Evolutionary conservation across 768 basidiomycete species (phyloP).

Genomic region (Porphyrellus cyaneotinctus): DNA sequence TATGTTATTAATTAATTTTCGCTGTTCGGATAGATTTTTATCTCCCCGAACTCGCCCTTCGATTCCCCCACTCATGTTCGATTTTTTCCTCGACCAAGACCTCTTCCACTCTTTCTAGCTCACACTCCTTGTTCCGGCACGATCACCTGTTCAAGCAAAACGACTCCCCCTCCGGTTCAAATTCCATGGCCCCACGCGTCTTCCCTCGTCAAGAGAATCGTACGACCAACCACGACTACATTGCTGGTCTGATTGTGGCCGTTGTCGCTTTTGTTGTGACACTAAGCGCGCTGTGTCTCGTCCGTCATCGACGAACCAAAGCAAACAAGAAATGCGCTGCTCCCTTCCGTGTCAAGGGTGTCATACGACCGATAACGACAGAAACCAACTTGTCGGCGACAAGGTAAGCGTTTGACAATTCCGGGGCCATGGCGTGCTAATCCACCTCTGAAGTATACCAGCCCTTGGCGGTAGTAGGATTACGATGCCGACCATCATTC

Average conservation of each 20-base stretch:
- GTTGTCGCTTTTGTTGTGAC: conserved; percentile 22
- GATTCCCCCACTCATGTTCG: conserved; percentile 3
- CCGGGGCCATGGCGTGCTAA: not conserved
- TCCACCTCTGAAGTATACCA: conserved; percentile 7
- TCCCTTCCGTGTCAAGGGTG: conserved; percentile 31
- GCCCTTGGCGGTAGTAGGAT: conserved; percentile 43
- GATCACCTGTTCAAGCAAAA: not conserved
- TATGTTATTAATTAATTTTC: not conserved
- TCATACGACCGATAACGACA: conserved; percentile 5
- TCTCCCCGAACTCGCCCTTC: not conserved
- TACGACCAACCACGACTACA: conserved; percentile 32
- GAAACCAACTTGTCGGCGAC: not conserved
- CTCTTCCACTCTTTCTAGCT: conserved; percentile 5
- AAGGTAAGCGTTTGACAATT: conserved; percentile 9
- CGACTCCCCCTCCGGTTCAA: not conserved
- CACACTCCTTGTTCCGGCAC: conserved; percentile 8
- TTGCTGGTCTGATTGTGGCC: conserved; percentile 38
- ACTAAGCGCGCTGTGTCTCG: conserved; percentile 32
- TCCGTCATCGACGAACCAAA: conserved; percentile 42
- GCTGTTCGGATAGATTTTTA: not conserved
- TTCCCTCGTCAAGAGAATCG: conserved; percentile 4
- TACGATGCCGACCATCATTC: conserved; percentile 48
- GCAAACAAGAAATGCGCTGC: conserved; percentile 33
- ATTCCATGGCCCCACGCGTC: conserved; percentile 19
- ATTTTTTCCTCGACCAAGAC: not conserved